Evolutionary conservation across 306 rosid species (phyloP).

Genomic region (Benincasa hispida): DNA sequence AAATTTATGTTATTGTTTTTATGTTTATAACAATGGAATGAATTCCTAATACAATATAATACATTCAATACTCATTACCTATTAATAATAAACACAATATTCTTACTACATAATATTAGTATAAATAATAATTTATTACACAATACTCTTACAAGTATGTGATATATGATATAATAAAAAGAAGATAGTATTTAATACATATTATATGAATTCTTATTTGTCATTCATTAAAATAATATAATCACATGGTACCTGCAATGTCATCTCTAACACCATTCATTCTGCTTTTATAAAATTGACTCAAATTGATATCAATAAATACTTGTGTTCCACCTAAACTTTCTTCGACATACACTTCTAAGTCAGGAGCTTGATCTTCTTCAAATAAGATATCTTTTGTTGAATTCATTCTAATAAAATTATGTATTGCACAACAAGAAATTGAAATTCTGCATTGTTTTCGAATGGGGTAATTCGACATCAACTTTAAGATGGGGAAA

Average conservation of each 20-base stretch:
- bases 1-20: too few relatives aligned
- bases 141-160: too few relatives aligned
- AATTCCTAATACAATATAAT: neutral
- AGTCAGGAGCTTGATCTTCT: neutral
- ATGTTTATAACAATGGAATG: neutral
- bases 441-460: neutral
- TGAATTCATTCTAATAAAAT: neutral
- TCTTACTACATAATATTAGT: neutral
- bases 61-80: neutral
- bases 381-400: neutral
- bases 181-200: neutral
- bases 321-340: neutral
- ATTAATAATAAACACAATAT: too few relatives aligned
- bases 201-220: too few relatives aligned
- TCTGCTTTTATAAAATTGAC: neutral
- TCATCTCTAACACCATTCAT: neutral
- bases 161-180: too few relatives aligned
- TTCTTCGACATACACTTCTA: neutral
- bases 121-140: too few relatives aligned
- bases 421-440: neutral
- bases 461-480: neutral
- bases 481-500: too few relatives aligned
- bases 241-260: neutral
- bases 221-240: neutral
- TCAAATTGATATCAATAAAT: neutral